Conservation (phyloP, 1,284 basidiomycete species). For the Papiliotrema terrestris region DNA sequence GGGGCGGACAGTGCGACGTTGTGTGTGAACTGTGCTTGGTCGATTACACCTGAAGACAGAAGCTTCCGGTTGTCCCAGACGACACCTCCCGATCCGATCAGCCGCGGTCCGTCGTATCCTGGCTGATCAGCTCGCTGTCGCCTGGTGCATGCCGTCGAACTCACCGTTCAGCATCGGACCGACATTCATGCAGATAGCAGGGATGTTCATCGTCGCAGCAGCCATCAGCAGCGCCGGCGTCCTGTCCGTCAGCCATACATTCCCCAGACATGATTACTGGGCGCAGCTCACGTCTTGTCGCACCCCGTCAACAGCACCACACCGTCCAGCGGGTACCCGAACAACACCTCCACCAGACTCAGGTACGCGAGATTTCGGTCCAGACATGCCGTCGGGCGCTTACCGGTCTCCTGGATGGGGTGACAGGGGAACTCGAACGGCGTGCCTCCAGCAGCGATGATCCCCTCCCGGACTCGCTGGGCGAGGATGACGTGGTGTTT, state of each 20-base stretch:
- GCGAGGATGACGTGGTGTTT: constrained; percentile 45
- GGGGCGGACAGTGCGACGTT: constrained; percentile 42
- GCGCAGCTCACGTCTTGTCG: constrained; percentile 58
- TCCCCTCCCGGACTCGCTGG: constrained; percentile 47
- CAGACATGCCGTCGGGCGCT: constrained; percentile 45
- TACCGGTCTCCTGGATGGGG: constrained; percentile 49
- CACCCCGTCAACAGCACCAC: constrained; percentile 48
- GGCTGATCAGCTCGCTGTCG: background rate
- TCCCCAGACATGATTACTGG: background rate
- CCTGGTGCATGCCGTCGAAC: background rate
- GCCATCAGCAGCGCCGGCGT: constrained; percentile 42
- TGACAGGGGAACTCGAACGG: constrained; percentile 50
- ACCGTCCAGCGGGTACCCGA: constrained; percentile 47
- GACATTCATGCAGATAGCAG: constrained; percentile 43
- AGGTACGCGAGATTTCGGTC: constrained; percentile 48
- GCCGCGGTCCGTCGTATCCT: constrained; percentile 36
- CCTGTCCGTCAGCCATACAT: constrained; percentile 13
- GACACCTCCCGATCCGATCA: constrained; percentile 46
- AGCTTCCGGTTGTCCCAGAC: constrained; percentile 43
- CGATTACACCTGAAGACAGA: constrained; percentile 39
- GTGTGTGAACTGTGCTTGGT: constrained; percentile 38
- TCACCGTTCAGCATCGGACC: constrained; percentile 45
- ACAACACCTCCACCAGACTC: constrained; percentile 46
- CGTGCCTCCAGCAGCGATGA: constrained; percentile 47
- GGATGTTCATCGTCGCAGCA: constrained; percentile 44